Conservation (phyloP, 495 filamentous ascomycete species). For the Neurospora sp. region DNA sequence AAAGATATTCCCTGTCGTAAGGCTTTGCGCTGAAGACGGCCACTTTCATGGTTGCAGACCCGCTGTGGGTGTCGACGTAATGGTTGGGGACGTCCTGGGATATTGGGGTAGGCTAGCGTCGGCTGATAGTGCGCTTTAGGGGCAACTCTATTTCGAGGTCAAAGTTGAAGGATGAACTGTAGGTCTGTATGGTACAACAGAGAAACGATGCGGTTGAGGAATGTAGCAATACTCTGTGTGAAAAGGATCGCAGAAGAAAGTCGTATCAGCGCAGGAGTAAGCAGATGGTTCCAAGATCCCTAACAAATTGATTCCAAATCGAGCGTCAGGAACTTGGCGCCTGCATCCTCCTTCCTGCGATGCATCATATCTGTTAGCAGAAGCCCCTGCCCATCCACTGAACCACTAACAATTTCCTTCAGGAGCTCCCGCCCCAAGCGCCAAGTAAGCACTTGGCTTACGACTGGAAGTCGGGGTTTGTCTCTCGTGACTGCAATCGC, state of each 20-base stretch:
- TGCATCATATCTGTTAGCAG: not conserved
- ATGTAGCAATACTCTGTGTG: not conserved
- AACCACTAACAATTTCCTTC: not conserved
- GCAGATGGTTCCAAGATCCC: not conserved
- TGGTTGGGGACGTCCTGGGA: not conserved
- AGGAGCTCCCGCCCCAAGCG: not conserved
- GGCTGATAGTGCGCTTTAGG: not conserved
- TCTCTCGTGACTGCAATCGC: not conserved
- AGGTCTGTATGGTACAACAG: not conserved
- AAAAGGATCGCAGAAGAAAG: not conserved
- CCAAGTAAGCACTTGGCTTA: not conserved
- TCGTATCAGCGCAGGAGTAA: not conserved
- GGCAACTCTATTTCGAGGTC: not conserved
- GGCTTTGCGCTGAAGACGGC: slow-evolving; percentile 54
- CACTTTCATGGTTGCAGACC: slow-evolving; percentile 36
- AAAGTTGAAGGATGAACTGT: not conserved
- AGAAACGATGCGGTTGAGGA: not conserved
- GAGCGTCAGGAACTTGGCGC: not conserved
- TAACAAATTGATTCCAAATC: not conserved
- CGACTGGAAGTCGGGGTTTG: not conserved
- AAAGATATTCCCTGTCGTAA: slow-evolving; percentile 47
- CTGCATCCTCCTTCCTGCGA: not conserved
- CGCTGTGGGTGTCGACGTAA: not conserved
- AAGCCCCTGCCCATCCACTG: not conserved
- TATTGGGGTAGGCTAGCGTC: not conserved